Evolutionary conservation across 192 early-diverging fungal genomes (phyloP), one percentile per base, ranked within the genome.

Genomic region (Polychytrium aggregatum): DNA sequence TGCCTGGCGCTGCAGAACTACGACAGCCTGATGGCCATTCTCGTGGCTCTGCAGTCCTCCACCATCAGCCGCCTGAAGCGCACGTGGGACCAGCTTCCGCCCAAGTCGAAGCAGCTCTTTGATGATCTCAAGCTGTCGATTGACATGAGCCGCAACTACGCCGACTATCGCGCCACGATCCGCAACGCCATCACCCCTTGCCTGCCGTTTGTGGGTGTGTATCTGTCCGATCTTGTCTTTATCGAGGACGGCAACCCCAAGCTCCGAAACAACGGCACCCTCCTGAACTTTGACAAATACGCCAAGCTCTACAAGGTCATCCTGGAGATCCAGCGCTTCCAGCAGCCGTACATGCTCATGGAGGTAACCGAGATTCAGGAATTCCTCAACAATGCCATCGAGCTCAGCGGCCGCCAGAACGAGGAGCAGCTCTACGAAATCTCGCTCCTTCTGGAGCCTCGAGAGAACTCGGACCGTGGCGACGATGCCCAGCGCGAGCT

Each of bases 251-350:
- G 72, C 18, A 74, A 74, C 65, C 67, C 72, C 6, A 51, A 74
- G 29, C 43, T 48, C n/a, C 51, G 67, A 20, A 42, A 53, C 38
- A 51, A 59, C 38, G 54, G 48, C 25, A 39, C 26, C 26, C 67
- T 87, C 25, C 80, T 91, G 56, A 91, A 91, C 58, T 87, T 91
- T 65, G 82, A 83, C 59, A 90, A 91, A 45, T 72, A 80, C 48
- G 64, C 78, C 46, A 74, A 76, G 16, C 57, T 74, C 9, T 65
- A 75, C 0, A 56, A 59, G 5, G 69, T 85, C 8, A 79, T 91
- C 41, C 59, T 64, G 37, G 87, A 90, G 48, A 64, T 90, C 39
- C 74, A 78, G 53, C 73, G 76, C 49, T 90, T 85, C 55, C 86
- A 90, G 57, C 55, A 81, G 9, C 72, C 80, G 29, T 90, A 87